Evolutionary conservation across 495 filamentous ascomycete genomes (phyloP).

Genomic region (Xylaria palmicola): DNA sequence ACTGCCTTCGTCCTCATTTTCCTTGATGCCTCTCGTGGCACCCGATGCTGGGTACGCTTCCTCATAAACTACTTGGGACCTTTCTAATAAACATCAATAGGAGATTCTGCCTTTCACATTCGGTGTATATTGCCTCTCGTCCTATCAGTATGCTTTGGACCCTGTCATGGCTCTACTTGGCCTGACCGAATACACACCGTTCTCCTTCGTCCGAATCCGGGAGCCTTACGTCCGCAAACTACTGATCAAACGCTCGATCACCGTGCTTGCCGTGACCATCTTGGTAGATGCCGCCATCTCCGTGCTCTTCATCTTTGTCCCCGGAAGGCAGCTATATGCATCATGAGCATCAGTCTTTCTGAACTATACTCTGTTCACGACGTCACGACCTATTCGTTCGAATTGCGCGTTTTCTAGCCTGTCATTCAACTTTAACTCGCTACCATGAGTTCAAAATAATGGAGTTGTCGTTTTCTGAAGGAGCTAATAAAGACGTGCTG

Average conservation of each 20-base stretch:
- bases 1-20: constrained; percentile 89
- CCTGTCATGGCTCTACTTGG: constrained; percentile 86
- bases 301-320: constrained; percentile 87
- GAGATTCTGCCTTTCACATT: constrained; percentile 91
- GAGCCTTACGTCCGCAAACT: constrained; percentile 88
- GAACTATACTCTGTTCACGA: constrained; percentile 18
- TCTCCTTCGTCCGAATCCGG: constrained; percentile 79
- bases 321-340: constrained; percentile 74
- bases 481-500: constrained; percentile 9
- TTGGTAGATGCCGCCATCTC: constrained; percentile 74
- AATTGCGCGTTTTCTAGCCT: background rate
- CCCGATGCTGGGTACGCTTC: constrained; percentile 75
- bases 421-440: background rate
- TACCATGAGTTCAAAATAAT: background rate
- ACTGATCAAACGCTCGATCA: constrained; percentile 74
- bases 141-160: constrained; percentile 92
- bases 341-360: background rate
- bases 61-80: background rate
- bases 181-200: constrained; percentile 91
- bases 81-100: constrained; percentile 46
- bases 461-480: constrained; percentile 6
- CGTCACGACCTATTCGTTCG: constrained; percentile 23
- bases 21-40: constrained; percentile 69
- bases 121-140: constrained; percentile 81
- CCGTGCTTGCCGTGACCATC: constrained; percentile 69